Evolutionary conservation across 1,284 basidiomycete species (phyloP).

Genomic region (Sanghuangporus baumii): DNA sequence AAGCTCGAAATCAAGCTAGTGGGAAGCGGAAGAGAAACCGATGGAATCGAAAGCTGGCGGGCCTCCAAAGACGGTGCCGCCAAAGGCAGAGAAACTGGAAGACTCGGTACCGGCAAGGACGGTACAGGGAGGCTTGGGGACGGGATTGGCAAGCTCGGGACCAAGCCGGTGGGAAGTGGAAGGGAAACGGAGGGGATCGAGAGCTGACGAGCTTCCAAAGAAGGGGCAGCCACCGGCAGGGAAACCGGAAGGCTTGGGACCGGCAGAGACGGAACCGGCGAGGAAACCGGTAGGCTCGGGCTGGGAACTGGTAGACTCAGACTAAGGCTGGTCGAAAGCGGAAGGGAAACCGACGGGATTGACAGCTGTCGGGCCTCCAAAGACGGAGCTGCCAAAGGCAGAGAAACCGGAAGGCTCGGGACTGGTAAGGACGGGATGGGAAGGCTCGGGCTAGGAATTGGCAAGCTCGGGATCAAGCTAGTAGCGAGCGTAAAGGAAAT

Average conservation of each 20-base stretch:
- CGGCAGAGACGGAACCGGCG: not conserved
- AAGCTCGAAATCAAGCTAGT: not conserved
- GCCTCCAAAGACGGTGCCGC: not conserved
- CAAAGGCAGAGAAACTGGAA: not conserved
- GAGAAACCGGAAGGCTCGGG: not conserved
- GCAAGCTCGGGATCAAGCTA: not conserved
- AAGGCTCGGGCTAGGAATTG: not conserved
- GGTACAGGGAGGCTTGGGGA: not conserved
- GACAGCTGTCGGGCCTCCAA: not conserved
- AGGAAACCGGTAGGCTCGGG: not conserved
- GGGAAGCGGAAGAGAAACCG: not conserved
- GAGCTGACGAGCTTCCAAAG: not conserved
- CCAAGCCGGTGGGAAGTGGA: not conserved
- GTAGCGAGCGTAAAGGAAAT: not conserved
- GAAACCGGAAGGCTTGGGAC: not conserved
- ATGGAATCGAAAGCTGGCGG: not conserved
- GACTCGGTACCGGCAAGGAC: not conserved
- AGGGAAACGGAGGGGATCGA: not conserved
- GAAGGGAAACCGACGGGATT: not conserved
- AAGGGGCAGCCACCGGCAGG: not conserved
- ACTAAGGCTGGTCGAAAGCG: not conserved
- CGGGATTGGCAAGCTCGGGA: not conserved
- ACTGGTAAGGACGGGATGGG: not conserved
- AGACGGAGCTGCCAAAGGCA: not conserved
- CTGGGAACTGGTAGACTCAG: not conserved